A percentile compares a stretch with the other conserved stretches of the same genome.
phyloP scores from a whole-genome alignment of 495 filamentous ascomycete species.

The Thermothielavioides terrestris region DNA sequence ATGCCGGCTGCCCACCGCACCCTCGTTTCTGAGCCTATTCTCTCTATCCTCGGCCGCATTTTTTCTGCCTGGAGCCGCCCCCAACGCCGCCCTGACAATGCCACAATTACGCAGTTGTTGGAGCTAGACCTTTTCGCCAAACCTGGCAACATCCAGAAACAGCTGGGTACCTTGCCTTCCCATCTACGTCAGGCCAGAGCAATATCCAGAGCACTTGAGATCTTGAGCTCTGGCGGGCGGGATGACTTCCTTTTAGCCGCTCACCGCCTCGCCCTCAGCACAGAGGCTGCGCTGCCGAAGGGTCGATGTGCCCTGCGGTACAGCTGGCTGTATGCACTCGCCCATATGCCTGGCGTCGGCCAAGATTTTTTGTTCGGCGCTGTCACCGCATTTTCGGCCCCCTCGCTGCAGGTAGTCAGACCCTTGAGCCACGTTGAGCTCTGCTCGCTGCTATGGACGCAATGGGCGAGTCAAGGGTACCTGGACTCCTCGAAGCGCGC shows the following conservation, averaged over 20 bases:
- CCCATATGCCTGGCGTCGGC: conserved; percentile 16
- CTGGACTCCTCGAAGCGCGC: background rate
- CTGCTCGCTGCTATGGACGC: conserved; percentile 18
- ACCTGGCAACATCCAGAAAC: background rate
- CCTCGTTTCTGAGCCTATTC: conserved; percentile 1
- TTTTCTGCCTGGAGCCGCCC: conserved; percentile 9
- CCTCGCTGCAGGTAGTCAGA: background rate
- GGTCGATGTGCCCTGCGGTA: conserved; percentile 9
- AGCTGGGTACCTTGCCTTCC: background rate
- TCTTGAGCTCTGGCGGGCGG: conserved; percentile 1
- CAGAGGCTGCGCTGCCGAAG: background rate
- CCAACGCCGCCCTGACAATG: background rate
- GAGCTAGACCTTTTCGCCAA: background rate
- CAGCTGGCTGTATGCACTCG: conserved; percentile 24
- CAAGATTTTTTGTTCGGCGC: conserved; percentile 12
- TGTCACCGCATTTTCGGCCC: background rate
- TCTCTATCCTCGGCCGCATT: conserved; percentile 11
- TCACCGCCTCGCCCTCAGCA: conserved; percentile 7
- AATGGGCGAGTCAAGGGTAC: conserved; percentile 24
- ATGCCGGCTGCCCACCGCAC: conserved; percentile 2
- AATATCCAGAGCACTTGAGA: conserved; percentile 5
- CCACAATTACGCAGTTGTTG: conserved; percentile 1
- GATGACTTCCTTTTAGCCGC: conserved; percentile 11
- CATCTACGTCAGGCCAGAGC: background rate
- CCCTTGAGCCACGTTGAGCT: conserved; percentile 13